Conservation (phyloP, 805 yeast species). For the Brettanomyces custersianus region DNA sequence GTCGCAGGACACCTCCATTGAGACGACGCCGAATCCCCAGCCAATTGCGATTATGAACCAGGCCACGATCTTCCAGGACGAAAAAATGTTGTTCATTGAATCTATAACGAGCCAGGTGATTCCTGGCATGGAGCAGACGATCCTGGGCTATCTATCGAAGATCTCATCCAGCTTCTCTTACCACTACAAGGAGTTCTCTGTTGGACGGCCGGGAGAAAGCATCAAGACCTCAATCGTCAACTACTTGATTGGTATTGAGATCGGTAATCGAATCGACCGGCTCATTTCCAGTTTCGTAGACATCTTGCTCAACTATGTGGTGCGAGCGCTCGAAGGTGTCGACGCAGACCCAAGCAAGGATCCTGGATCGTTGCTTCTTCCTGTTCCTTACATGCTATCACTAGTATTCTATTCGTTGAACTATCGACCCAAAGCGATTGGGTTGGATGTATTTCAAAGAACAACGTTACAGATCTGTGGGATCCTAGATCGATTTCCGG, state of each 20-base stretch:
- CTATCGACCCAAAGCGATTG: constrained; percentile 58
- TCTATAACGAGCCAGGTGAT: constrained; percentile 25
- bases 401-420: constrained; percentile 44
- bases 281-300: constrained; percentile 35
- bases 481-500: constrained; percentile 16
- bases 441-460: constrained; percentile 26
- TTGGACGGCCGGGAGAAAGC: constrained; percentile 21
- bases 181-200: constrained; percentile 15
- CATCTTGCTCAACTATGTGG: constrained; percentile 23
- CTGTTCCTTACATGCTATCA: constrained; percentile 55
- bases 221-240: constrained; percentile 28
- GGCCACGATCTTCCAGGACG: constrained; percentile 25
- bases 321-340: constrained; percentile 8
- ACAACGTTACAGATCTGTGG: constrained; percentile 20
- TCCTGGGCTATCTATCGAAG: constrained; percentile 26
- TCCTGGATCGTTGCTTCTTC: constrained; percentile 20
- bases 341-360: background rate
- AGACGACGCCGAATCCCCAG: background rate
- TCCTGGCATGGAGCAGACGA: constrained; percentile 25
- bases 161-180: constrained; percentile 24
- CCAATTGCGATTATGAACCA: constrained; percentile 21
- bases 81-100: constrained; percentile 32
- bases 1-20: background rate
- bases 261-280: constrained; percentile 38
- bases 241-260: constrained; percentile 34